phyloP scores from a whole-genome alignment of 2,329 filamentous ascomycete species.

The Colletotrichum melonis region DNA sequence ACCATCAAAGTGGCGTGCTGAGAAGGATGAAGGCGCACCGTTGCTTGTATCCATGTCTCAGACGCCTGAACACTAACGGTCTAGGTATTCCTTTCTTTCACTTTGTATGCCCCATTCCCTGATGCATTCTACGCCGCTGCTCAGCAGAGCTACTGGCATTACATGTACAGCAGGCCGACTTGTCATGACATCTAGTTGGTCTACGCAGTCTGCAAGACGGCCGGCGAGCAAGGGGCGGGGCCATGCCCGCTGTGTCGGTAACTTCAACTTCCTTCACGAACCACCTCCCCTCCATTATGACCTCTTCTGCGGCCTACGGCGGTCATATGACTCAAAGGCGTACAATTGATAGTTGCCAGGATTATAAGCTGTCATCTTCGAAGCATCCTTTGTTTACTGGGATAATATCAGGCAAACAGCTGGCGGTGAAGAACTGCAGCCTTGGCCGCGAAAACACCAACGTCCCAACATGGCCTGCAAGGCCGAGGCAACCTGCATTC shows the following conservation, averaged over 20 bases:
- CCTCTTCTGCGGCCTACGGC: constrained; percentile 1
- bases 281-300: neutral
- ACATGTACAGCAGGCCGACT: neutral
- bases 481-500: neutral
- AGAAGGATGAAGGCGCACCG: neutral
- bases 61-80: neutral
- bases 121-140: neutral
- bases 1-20: neutral
- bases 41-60: neutral
- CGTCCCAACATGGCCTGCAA: neutral
- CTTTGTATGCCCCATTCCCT: neutral
- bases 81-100: neutral
- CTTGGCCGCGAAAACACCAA: neutral
- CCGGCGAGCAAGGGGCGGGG: neutral
- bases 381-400: neutral
- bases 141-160: neutral
- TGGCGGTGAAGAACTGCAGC: neutral
- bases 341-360: neutral
- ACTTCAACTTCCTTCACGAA: neutral
- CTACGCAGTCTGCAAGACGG: neutral
- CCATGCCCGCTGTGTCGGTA: neutral
- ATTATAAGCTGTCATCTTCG: neutral
- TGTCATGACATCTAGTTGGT: neutral
- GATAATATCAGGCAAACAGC: neutral
- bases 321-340: neutral